A percentile compares a stretch with the other conserved stretches of the same genome.
Evolutionary conservation across 768 basidiomycete genomes (phyloP).

Genomic region (Hygrophorus russula): DNA sequence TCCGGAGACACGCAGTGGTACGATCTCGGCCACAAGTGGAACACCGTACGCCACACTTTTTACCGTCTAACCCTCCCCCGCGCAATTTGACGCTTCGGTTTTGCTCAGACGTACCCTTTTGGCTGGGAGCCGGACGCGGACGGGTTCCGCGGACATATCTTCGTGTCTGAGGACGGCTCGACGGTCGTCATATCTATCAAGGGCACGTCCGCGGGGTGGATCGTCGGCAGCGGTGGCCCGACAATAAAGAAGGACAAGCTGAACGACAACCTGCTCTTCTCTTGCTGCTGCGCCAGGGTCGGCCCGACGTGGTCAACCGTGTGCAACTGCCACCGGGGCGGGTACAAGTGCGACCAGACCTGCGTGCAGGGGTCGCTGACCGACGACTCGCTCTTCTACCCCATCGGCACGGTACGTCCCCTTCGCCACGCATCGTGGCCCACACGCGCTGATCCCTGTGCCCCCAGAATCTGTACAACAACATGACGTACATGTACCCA

Average conservation of each 20-base stretch:
- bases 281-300: conserved; percentile 94
- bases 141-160: conserved; percentile 86
- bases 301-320: conserved; percentile 91
- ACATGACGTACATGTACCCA: conserved; percentile 86
- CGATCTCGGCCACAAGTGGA: conserved; percentile 50
- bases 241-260: conserved; percentile 83
- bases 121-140: conserved; percentile 90
- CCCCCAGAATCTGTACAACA: conserved; percentile 86
- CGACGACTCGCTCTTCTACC: conserved; percentile 83
- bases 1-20: conserved; percentile 59
- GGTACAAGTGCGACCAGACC: conserved; percentile 64
- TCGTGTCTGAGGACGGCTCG: conserved; percentile 71
- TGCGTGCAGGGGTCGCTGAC: conserved; percentile 73
- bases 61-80: not conserved
- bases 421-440: not conserved
- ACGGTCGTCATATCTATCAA: conserved; percentile 87
- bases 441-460: not conserved
- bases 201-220: conserved; percentile 77
- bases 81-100: not conserved
- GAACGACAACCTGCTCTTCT: conserved; percentile 93
- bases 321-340: conserved; percentile 74
- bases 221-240: conserved; percentile 61
- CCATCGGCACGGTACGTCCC: conserved; percentile 62
- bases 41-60: conserved; percentile 28
- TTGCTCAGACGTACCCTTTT: conserved; percentile 50